Conservation (phyloP, 148 eudicot genomes). For the Talinum fruticosum region DNA sequence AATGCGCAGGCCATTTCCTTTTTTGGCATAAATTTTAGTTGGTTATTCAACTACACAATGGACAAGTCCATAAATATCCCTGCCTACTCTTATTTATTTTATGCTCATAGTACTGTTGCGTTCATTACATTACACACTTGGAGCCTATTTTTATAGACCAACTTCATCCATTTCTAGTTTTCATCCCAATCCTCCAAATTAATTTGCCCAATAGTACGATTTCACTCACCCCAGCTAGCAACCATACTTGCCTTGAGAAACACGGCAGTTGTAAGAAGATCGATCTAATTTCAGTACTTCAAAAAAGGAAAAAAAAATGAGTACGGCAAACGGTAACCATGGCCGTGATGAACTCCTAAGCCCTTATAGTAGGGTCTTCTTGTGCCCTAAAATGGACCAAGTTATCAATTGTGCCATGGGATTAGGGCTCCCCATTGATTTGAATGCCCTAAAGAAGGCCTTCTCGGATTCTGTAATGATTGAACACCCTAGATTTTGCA, state of each 20-base stretch:
- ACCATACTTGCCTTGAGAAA: too few species aligned
- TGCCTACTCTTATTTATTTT: too few species aligned
- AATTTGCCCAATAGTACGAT: too few species aligned
- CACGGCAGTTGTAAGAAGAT: too few species aligned
- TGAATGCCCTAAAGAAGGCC: slow-evolving; percentile 35
- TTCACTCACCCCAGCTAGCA: too few species aligned
- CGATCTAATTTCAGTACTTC: too few species aligned
- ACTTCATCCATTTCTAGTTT: not conserved
- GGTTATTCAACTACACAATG: too few species aligned
- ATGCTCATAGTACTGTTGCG: too few species aligned
- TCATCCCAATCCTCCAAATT: too few species aligned
- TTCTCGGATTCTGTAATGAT: slow-evolving; percentile 41
- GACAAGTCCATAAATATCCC: too few species aligned
- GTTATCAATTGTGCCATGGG: slow-evolving; percentile 51
- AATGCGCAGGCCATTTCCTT: too few species aligned
- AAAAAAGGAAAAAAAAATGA: not conserved
- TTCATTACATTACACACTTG: not conserved
- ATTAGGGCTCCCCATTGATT: slow-evolving; percentile 34
- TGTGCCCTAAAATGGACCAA: slow-evolving; percentile 46
- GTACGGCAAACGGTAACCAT: not conserved
- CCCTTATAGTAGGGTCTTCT: slow-evolving; percentile 30
- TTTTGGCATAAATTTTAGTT: too few species aligned
- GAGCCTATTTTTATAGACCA: not conserved
- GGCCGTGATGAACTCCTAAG: slow-evolving; percentile 14
- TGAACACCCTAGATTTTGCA: slow-evolving; percentile 65